Conservation (phyloP, 176 grass and related monocot species). For the Triticum urartu region DNA sequence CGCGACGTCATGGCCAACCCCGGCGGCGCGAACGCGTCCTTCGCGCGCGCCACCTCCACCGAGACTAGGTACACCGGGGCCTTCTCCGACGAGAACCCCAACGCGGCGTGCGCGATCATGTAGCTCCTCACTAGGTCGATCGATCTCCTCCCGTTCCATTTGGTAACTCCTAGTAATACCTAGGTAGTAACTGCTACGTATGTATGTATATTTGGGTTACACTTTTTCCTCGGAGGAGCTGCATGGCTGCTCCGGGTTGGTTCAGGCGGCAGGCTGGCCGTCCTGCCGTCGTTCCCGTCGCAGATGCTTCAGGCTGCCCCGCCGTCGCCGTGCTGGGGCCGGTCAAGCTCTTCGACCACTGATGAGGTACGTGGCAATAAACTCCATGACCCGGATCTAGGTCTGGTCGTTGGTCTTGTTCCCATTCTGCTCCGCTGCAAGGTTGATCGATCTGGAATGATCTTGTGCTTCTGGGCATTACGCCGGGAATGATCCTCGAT, state of each 20-base stretch:
- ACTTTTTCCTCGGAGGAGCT: constrained; percentile 10
- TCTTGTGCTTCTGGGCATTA: background rate
- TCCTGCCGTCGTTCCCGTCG: background rate
- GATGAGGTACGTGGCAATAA: constrained; percentile 10
- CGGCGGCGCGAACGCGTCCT: background rate
- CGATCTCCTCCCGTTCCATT: background rate
- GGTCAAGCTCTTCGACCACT: background rate
- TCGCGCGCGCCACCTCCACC: constrained; percentile 43
- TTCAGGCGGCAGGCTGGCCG: background rate
- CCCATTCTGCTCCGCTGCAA: background rate
- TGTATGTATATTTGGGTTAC: background rate
- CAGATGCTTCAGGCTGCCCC: background rate
- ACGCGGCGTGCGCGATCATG: constrained; percentile 48
- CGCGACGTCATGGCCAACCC: constrained; percentile 36
- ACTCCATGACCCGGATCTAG: background rate
- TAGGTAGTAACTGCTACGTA: background rate
- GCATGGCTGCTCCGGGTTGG: background rate
- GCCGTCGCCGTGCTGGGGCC: background rate
- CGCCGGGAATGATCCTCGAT: background rate
- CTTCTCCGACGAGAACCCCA: constrained; percentile 56
- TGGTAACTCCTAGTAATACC: background rate
- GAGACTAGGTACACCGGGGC: constrained; percentile 41
- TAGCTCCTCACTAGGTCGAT: background rate
- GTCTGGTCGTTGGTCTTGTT: background rate
- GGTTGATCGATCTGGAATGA: background rate